Evolutionary conservation across 768 basidiomycete genomes (phyloP), one percentile per base, ranked within the genome.

Genomic region (Psilocybe subaeruginosa): DNA sequence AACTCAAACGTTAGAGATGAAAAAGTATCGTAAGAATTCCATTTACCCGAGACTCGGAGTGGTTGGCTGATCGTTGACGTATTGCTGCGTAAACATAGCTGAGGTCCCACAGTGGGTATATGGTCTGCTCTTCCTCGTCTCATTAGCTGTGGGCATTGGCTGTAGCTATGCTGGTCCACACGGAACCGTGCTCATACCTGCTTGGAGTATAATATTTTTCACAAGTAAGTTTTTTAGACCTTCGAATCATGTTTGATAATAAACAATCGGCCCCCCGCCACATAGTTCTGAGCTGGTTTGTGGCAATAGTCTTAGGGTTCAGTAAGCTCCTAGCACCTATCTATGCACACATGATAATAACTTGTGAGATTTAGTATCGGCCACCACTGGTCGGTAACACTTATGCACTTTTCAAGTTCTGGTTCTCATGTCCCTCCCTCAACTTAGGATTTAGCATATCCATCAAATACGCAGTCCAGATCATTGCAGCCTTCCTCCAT

Each of bases 21-120:
- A 76, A 61, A 80, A 80, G 60, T 85, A 85, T 63, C 70, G 73
- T 74, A 69, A 37, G 68, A 48, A 1, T 48, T 56, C 8, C 14
- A 9, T n/a, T 19, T 8, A 7, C 8, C 31, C 6, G 31, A 37
- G 9, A 39, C 30, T 23, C 23, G n/a, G 31, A 7, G 11, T 33
- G 16, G 2, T 23, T 23, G 23, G 23, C 23, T 23, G 23, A 23
- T 53, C 14, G 9, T 37, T 29, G 46, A 19, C 33, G 27, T 39
- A 30, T 49, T 8, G 33, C 43, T 53, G 23, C 16, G 35, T 31
- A 50, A 14, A 31, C 16, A 23, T 33, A 69, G 68, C 72, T 12
- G 84, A 85, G 65, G 84, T 84, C 1, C 84, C 84, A 8, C 80
- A 81, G 63, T 85, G 79, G 80, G 83, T 78, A 68, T 86, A 85